Conservation (phyloP, 345 rosid genomes). For the Lenwebbia sp. region DNA sequence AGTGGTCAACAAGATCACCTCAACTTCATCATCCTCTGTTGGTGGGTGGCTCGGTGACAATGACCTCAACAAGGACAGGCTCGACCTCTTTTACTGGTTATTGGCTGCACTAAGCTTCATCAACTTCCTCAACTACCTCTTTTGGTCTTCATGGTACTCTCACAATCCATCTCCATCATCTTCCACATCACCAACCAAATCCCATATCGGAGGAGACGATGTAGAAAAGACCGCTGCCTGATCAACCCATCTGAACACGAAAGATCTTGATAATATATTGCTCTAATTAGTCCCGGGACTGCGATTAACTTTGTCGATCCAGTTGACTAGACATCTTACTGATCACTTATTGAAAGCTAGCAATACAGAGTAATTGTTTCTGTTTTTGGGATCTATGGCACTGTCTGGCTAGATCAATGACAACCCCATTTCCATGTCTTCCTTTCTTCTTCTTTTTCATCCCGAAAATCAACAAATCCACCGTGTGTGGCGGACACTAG, state of each 20-base stretch:
- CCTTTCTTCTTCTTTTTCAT: neutral
- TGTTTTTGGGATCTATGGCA: neutral
- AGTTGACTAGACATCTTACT: neutral
- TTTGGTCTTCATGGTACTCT: slow-evolving; percentile 20
- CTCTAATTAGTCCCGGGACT: neutral
- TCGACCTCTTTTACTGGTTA: slow-evolving; percentile 90
- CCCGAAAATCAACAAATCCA: neutral
- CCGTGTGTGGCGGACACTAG: neutral
- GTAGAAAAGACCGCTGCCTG: neutral
- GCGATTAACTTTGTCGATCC: neutral
- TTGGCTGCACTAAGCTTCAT: slow-evolving; percentile 69
- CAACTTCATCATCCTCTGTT: slow-evolving; percentile 4
- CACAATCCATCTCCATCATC: neutral
- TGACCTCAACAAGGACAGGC: slow-evolving; percentile 79
- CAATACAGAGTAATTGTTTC: neutral
- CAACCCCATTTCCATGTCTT: neutral
- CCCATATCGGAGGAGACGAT: neutral
- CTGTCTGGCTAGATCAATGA: neutral
- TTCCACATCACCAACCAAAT: neutral
- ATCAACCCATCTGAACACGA: neutral
- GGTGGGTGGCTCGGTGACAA: slow-evolving; percentile 77
- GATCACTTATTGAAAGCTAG: neutral
- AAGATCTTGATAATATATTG: neutral
- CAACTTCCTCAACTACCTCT: slow-evolving; percentile 75
- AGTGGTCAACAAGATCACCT: slow-evolving; percentile 59